These are phyloP conservation scores for Jatropha multifida DNA, from an alignment of 441 rosid species.

Conservation along the genomic window DNA sequence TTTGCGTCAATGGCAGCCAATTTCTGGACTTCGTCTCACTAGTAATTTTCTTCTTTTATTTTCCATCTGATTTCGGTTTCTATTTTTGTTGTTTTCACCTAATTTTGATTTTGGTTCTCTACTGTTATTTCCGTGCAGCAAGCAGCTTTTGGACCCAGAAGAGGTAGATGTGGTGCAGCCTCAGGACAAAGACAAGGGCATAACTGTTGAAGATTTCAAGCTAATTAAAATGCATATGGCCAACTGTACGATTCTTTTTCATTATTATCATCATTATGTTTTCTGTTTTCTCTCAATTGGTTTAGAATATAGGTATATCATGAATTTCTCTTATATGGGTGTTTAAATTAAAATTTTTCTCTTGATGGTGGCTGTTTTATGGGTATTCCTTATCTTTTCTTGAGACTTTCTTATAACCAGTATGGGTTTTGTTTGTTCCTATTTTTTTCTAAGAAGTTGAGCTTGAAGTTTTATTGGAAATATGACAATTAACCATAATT, in stretches of 20 bases:
- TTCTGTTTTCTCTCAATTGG: background rate
- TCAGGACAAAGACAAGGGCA: slow-evolving; percentile 72
- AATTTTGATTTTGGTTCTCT: background rate
- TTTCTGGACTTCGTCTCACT: slow-evolving; percentile 87
- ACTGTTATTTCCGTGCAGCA: slow-evolving; percentile 33
- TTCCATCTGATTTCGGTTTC: background rate
- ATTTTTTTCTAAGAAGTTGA: too few relatives aligned
- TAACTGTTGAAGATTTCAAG: slow-evolving; percentile 74
- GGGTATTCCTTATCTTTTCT: background rate
- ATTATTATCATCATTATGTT: background rate
- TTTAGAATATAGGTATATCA: background rate
- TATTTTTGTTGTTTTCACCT: background rate
- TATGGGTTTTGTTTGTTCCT: too few relatives aligned
- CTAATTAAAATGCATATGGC: slow-evolving; percentile 81
- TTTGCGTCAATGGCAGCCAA: slow-evolving; percentile 62
- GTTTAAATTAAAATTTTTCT: background rate
- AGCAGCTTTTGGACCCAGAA: slow-evolving; percentile 79
- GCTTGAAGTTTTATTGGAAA: too few relatives aligned
- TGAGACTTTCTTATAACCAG: too few relatives aligned
- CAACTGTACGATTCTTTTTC: slow-evolving; percentile 43
- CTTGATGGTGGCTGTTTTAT: background rate
- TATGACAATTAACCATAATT: too few relatives aligned
- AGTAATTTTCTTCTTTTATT: slow-evolving; percentile 31
- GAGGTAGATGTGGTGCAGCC: slow-evolving; percentile 65
- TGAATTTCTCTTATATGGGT: background rate